Percentiles rank a stretch among this genome's conserved stretches.
Conservation (phyloP, 192 early-diverging fungal species). For the Linnemannia hyalina region DNA sequence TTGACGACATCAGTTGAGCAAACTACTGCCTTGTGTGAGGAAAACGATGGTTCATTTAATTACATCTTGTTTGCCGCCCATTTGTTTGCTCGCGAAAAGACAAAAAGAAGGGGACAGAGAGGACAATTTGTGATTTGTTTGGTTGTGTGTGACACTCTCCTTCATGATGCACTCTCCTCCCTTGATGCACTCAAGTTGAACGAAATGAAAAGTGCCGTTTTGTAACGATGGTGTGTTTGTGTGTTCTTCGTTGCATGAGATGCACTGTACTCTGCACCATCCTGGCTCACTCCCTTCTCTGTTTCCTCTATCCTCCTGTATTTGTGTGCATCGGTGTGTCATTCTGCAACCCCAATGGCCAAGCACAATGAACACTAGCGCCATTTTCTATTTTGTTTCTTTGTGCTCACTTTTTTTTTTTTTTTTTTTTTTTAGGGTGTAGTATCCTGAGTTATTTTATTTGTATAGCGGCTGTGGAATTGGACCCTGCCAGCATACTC, state of each 20-base stretch:
- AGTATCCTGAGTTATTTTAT: neutral
- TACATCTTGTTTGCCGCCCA: neutral
- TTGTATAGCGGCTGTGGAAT: neutral
- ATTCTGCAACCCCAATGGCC: neutral
- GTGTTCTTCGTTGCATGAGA: neutral
- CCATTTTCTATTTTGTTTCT: neutral
- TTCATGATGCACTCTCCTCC: no score
- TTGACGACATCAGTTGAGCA: neutral
- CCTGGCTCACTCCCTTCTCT: neutral
- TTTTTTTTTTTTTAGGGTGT: neutral
- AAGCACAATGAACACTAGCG: neutral
- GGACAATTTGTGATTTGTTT: neutral
- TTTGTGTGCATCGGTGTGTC: no score
- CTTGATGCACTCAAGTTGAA: neutral
- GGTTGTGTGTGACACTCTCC: neutral
- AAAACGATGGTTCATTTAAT: neutral
- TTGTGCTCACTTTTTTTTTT: neutral
- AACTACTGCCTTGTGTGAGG: neutral
- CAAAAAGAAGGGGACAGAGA: neutral
- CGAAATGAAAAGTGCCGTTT: constrained; percentile 1
- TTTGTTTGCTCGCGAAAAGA: neutral
- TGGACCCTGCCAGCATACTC: neutral
- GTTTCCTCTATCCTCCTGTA: neutral
- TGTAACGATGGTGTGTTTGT: neutral
- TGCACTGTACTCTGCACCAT: neutral